Evolutionary conservation across 768 basidiomycete genomes (phyloP).

Genomic region (Tricholoma saponaceum): DNA sequence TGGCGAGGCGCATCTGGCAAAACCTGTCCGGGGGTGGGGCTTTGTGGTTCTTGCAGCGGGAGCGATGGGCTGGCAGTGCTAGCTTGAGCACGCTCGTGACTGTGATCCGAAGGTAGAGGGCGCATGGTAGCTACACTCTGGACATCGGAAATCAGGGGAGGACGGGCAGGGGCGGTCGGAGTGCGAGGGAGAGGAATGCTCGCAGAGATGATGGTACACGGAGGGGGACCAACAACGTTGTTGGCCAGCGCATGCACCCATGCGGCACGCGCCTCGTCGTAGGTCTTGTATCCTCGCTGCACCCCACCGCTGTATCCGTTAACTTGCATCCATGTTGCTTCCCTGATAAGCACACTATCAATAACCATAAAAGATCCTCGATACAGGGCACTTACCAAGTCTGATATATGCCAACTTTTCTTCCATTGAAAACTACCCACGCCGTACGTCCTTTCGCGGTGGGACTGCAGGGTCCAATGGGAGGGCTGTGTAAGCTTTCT

Average conservation of each 20-base stretch:
- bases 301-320: background rate
- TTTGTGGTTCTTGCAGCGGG: background rate
- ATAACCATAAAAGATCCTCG: background rate
- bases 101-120: background rate
- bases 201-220: background rate
- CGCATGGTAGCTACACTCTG: too few species aligned
- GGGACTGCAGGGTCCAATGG: background rate
- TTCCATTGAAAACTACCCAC: background rate
- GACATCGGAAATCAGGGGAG: too few species aligned
- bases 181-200: background rate
- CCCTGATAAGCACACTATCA: background rate
- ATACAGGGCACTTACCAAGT: background rate
- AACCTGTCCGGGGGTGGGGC: background rate
- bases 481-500: background rate
- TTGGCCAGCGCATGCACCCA: background rate
- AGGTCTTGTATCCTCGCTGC: background rate
- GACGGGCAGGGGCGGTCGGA: background rate
- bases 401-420: background rate
- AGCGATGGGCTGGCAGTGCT: background rate
- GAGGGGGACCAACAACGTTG: background rate
- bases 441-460: background rate
- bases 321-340: background rate
- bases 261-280: background rate
- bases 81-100: background rate
- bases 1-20: background rate